Evolutionary conservation across 495 filamentous ascomycete genomes (phyloP).

Genomic region (Penicillium salamii): DNA sequence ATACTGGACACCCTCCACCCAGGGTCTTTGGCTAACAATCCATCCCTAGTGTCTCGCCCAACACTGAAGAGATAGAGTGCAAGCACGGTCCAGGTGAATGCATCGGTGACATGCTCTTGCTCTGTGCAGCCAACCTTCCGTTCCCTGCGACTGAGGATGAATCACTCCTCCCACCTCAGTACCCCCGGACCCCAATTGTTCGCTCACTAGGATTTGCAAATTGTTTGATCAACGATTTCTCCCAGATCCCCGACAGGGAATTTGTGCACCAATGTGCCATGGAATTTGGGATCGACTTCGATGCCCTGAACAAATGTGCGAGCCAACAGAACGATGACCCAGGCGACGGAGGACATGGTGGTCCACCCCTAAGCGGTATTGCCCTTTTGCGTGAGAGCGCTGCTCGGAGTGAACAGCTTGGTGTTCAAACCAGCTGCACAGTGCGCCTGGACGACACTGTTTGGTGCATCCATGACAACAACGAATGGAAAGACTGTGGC

Average conservation of each 20-base stretch:
- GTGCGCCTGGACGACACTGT: slow-evolving; percentile 72
- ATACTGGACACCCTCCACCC: not conserved
- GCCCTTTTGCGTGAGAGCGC: slow-evolving; percentile 75
- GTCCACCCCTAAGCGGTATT: slow-evolving; percentile 47
- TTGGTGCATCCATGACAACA: slow-evolving; percentile 82
- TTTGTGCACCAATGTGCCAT: slow-evolving; percentile 82
- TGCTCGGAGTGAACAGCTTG: slow-evolving; percentile 60
- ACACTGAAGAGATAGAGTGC: slow-evolving; percentile 53
- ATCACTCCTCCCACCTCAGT: slow-evolving; percentile 21
- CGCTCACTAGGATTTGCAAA: slow-evolving; percentile 86
- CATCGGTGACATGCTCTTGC: slow-evolving; percentile 88
- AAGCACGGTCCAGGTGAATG: slow-evolving; percentile 89
- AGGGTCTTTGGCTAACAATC: not conserved
- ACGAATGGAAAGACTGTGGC: slow-evolving; percentile 77
- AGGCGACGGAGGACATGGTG: slow-evolving; percentile 59
- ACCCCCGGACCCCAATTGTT: slow-evolving; percentile 64
- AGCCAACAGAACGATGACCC: slow-evolving; percentile 44
- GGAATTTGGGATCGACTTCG: slow-evolving; percentile 85
- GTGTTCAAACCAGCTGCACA: slow-evolving; percentile 83
- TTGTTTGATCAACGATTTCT: slow-evolving; percentile 74
- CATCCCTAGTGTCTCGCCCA: slow-evolving; percentile 30
- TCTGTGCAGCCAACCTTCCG: slow-evolving; percentile 75
- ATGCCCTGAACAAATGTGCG: slow-evolving; percentile 74
- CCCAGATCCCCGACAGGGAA: slow-evolving; percentile 66
- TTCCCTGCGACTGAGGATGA: slow-evolving; percentile 28